phyloP scores from a whole-genome alignment of 1,284 basidiomycete genomes.

The Psilocybe mexicana region DNA sequence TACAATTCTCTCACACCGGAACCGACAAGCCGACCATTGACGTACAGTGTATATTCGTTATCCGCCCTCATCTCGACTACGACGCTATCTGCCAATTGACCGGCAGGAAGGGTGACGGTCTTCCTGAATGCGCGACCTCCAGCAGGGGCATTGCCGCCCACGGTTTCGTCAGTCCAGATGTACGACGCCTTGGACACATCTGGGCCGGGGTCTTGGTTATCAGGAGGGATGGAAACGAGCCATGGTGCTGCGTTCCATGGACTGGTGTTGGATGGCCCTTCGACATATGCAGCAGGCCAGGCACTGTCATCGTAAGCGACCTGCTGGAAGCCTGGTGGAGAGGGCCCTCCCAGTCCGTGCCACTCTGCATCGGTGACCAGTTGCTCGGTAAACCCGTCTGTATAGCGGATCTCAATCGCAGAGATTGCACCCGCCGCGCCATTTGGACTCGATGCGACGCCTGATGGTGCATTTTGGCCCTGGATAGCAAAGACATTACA shows the following conservation, averaged over 20 bases:
- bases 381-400: conserved; percentile 26
- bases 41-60: conserved; percentile 26
- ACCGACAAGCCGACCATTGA: conserved; percentile 29
- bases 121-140: conserved; percentile 31
- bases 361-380: conserved; percentile 30
- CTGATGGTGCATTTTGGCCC: conserved; percentile 19
- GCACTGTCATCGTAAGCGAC: conserved; percentile 28
- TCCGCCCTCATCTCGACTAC: conserved; percentile 27
- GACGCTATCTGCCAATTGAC: conserved; percentile 21
- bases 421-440: conserved; percentile 26
- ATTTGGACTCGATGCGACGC: neutral
- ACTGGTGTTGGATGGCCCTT: conserved; percentile 17
- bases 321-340: conserved; percentile 25
- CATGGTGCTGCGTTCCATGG: conserved; percentile 12
- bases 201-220: conserved; percentile 3
- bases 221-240: conserved; percentile 16
- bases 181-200: conserved; percentile 16
- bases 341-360: conserved; percentile 21
- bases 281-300: conserved; percentile 26
- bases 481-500: conserved; percentile 30
- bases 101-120: conserved; percentile 21
- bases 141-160: conserved; percentile 19
- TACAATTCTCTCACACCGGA: conserved; percentile 15
- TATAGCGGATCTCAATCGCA: conserved; percentile 28
- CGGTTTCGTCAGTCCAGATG: conserved; percentile 31